phyloP scores from a whole-genome alignment of 179 eudicot species.

The Pouteria campechiana region DNA sequence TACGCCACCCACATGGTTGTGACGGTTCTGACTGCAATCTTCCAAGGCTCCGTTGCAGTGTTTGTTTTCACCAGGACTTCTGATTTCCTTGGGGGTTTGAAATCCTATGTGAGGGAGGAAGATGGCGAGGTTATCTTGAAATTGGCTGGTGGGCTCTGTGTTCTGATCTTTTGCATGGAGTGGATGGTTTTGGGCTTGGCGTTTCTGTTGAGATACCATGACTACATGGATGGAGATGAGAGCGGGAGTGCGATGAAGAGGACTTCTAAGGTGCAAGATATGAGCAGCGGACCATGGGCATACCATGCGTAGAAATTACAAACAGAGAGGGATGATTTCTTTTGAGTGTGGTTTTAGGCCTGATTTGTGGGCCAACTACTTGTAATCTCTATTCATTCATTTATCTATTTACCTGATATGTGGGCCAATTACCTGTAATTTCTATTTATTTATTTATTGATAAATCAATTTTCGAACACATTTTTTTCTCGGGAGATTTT shows the following conservation, averaged over 20 bases:
- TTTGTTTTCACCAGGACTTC: constrained; percentile 38
- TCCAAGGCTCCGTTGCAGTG: constrained; percentile 60
- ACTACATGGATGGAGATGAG: constrained; percentile 20
- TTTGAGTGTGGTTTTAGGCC: no score
- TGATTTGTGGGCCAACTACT: no score
- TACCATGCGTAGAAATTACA: constrained; percentile 34
- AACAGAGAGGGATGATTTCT: no score
- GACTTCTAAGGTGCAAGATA: constrained; percentile 21
- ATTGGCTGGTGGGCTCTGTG: constrained; percentile 55
- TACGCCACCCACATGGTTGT: constrained; percentile 37
- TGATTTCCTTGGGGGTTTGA: constrained; percentile 32
- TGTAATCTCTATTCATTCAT: no score
- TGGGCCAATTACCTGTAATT: no score
- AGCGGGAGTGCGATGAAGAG: constrained; percentile 1
- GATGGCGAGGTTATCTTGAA: constrained; percentile 54
- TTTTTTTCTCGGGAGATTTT: no score
- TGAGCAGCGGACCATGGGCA: constrained; percentile 50
- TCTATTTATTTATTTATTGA: no score
- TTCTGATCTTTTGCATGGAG: constrained; percentile 53
- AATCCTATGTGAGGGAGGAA: constrained; percentile 52
- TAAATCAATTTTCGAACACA: no score
- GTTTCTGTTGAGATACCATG: constrained; percentile 52
- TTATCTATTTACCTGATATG: no score
- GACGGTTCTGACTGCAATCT: constrained; percentile 51
- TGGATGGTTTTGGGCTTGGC: constrained; percentile 62